Base-by-base conservation (phyloP, 768 basidiomycete genomes). In the Termitomyces sp. region DNA sequence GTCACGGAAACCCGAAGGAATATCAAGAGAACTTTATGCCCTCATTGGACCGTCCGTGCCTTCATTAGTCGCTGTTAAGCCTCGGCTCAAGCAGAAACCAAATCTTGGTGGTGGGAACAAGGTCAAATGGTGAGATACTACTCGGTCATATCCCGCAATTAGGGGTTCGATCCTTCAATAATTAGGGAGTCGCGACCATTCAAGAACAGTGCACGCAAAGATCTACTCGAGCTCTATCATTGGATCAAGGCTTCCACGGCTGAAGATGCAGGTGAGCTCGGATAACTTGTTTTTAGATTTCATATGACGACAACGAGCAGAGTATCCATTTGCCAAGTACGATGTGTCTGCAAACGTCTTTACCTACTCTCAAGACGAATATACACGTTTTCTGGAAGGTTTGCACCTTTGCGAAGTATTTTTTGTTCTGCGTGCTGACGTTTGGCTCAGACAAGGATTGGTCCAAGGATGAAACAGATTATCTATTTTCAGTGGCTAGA, bases 31-130 rank as follows among this genome's bases (percentile, higher is more conserved):
- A 69, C 79, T 99, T 2, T 98, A 90, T 72, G 86, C 90, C 1
- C 83, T 99, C 56, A 98, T 99, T 60, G 96, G 96, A n/a, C 85
- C 92, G 57, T 89, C 91, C 46, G 88, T 89, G 11, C 94, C 96
- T 0, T 85, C 88, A 2, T 79, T 98, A 47, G 87, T 85, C 0
- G 81, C 89, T 34, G 79, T 87, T 56, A 90, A 91, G 66, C 90
- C 91, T 35, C 83, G 85, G 53, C 80, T 95, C 55, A 94, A 94
- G 66, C 88, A 93, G 70, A 88, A 91, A 60, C 91, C 92, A 3
- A 88, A 84, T 58, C 73, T 90, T 22, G 84, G 84, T 42, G 77
- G 79, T 10, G 76, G 77, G 4, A 75, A 77, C 2, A 83, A 79
- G 54, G 79, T 82, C 4, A 90, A 84, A 72, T 96, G 94, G 94